phyloP scores from a whole-genome alignment of 371 early-diverging fungal genomes.

The Caulochytrium protostelioides region DNA sequence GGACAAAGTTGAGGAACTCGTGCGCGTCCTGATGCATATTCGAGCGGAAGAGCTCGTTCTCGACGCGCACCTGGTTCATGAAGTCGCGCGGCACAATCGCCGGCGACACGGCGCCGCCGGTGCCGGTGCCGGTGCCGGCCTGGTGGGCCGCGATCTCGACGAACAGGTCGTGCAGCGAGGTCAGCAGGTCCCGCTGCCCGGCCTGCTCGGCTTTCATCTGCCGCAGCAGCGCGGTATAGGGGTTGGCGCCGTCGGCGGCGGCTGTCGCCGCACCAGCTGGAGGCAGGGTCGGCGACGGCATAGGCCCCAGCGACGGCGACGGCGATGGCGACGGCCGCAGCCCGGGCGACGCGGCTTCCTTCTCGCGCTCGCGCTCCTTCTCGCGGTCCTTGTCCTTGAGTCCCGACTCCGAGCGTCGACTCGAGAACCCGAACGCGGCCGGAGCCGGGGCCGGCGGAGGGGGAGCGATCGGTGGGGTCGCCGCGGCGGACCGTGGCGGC shows the following conservation, averaged over 20 bases:
- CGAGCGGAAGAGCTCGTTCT: constrained; percentile 75
- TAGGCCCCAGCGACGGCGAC: neutral
- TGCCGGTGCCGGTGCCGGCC: constrained; percentile 62
- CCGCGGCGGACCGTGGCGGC: too few species aligned
- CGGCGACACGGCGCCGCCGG: too few species aligned
- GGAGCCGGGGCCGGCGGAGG: too few species aligned
- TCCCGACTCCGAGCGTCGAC: too few species aligned
- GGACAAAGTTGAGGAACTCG: constrained; percentile 79
- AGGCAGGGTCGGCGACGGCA: neutral
- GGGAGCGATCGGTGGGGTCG: too few species aligned
- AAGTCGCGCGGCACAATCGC: constrained; percentile 70
- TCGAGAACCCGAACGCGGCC: too few species aligned
- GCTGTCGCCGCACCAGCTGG: neutral
- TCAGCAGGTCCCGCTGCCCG: constrained; percentile 53
- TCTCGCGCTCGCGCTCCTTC: neutral
- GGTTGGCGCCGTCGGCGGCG: neutral
- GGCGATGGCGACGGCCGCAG: neutral
- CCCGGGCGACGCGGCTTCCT: neutral
- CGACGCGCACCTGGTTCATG: constrained; percentile 60
- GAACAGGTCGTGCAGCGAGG: constrained; percentile 69
- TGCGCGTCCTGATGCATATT: constrained; percentile 94
- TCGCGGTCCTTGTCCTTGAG: too few species aligned
- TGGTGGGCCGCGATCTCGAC: constrained; percentile 55
- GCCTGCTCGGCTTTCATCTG: constrained; percentile 1
- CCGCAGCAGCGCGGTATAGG: constrained; percentile 1